phyloP scores from a whole-genome alignment of 257 asterid genomes.

The Penstemon davidsonii region DNA sequence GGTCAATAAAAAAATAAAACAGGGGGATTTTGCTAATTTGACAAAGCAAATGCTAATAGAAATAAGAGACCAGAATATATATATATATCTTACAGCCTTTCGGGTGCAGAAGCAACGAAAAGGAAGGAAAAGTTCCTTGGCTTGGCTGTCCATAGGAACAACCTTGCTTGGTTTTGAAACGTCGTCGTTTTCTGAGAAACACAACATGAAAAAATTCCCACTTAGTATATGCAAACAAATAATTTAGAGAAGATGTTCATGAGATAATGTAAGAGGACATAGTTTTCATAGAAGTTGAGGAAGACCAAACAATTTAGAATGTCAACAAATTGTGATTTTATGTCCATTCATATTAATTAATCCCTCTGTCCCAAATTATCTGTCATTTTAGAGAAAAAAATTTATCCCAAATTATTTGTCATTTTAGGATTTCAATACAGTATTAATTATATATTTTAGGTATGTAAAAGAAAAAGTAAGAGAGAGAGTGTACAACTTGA shows the following conservation, averaged over 20 bases:
- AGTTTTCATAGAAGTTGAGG: too few species aligned
- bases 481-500: too few species aligned
- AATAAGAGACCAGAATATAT: not conserved
- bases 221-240: conserved; percentile 16
- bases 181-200: conserved; percentile 23
- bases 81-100: conserved; percentile 44
- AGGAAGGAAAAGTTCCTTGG: conserved; percentile 43
- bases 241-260: not conserved
- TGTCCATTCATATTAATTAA: not conserved
- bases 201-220: conserved; percentile 19
- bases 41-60: too few species aligned
- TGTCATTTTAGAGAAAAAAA: too few species aligned
- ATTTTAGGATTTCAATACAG: too few species aligned
- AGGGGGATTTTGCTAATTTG: too few species aligned
- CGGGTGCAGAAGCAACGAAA: conserved; percentile 46
- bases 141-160: conserved; percentile 29
- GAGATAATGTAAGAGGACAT: not conserved
- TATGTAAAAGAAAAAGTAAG: too few species aligned
- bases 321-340: not conserved
- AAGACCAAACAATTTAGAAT: not conserved
- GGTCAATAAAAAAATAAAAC: too few species aligned
- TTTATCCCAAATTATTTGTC: too few species aligned
- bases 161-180: conserved; percentile 23
- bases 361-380: too few species aligned
- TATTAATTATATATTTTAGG: too few species aligned